phyloP scores from a whole-genome alignment of 345 rosid species.

The Lepidium africanum region DNA sequence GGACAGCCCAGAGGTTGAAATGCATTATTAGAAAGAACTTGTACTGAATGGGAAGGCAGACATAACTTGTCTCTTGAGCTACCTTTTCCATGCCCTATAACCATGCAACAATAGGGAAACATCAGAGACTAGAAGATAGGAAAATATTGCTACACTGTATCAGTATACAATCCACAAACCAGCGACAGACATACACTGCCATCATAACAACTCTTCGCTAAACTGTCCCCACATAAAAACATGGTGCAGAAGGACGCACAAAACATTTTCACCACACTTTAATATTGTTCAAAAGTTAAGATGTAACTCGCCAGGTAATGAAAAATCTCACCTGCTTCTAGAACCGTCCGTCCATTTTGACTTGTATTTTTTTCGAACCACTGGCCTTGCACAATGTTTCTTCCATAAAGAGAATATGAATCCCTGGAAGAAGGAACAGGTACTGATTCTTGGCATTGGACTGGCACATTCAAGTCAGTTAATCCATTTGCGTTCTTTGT shows the following conservation, averaged over 20 bases:
- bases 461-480: constrained; percentile 82
- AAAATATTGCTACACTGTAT: not conserved
- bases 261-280: not conserved
- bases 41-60: constrained; percentile 41
- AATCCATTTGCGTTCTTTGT: constrained; percentile 34
- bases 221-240: not conserved
- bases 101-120: constrained; percentile 12
- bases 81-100: constrained; percentile 48
- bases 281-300: not conserved
- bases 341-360: constrained; percentile 22
- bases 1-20: constrained; percentile 36
- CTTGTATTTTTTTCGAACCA: constrained; percentile 34
- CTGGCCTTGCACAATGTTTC: constrained; percentile 22
- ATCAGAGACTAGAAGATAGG: constrained; percentile 13
- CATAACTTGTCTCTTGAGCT: constrained; percentile 30
- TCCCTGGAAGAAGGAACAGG: constrained; percentile 21
- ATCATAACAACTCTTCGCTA: not conserved
- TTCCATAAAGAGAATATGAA: constrained; percentile 35
- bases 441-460: constrained; percentile 33
- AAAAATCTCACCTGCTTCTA: constrained; percentile 52
- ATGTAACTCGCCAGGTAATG: constrained; percentile 1
- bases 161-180: not conserved
- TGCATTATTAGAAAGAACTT: constrained; percentile 36
- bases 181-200: not conserved
- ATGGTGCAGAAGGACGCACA: not conserved